phyloP scores from a whole-genome alignment of 805 yeast species.

The Wickerhamomyces pijperi region DNA sequence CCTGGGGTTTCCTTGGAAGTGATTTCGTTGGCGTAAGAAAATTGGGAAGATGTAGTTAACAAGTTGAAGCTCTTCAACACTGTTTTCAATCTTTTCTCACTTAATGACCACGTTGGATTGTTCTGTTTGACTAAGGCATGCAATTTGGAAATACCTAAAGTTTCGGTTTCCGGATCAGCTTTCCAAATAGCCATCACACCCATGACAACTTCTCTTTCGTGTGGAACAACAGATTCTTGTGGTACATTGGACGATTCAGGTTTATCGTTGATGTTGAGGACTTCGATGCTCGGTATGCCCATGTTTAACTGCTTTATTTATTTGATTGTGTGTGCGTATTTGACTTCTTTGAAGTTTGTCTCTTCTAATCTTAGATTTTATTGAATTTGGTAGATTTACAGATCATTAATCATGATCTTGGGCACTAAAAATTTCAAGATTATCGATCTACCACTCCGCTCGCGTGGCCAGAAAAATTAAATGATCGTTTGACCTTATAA shows the following conservation, averaged over 20 bases:
- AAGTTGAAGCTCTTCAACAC: conserved; percentile 48
- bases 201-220: conserved; percentile 22
- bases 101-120: conserved; percentile 41
- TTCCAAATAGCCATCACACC: conserved; percentile 59
- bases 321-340: too few species aligned
- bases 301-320: not conserved
- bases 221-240: conserved; percentile 16
- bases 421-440: too few species aligned
- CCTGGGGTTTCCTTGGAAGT: conserved; percentile 38
- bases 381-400: too few species aligned
- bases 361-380: too few species aligned
- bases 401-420: too few species aligned
- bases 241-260: not conserved
- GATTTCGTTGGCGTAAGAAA: conserved; percentile 43
- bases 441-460: too few species aligned
- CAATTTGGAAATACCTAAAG: conserved; percentile 42
- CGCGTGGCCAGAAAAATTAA: too few species aligned
- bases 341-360: too few species aligned
- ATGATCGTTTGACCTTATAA: too few species aligned
- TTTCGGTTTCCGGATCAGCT: conserved; percentile 51
- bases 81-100: conserved; percentile 44
- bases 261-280: conserved; percentile 21
- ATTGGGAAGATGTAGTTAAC: conserved; percentile 28
- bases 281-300: conserved; percentile 16
- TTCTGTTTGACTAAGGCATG: conserved; percentile 36